A percentile compares a stretch with the other conserved stretches of the same genome.
These are phyloP conservation scores for carrot (Daucus carota) DNA, from an alignment of 129 eudicot species.

Conservation along the genomic window DNA sequence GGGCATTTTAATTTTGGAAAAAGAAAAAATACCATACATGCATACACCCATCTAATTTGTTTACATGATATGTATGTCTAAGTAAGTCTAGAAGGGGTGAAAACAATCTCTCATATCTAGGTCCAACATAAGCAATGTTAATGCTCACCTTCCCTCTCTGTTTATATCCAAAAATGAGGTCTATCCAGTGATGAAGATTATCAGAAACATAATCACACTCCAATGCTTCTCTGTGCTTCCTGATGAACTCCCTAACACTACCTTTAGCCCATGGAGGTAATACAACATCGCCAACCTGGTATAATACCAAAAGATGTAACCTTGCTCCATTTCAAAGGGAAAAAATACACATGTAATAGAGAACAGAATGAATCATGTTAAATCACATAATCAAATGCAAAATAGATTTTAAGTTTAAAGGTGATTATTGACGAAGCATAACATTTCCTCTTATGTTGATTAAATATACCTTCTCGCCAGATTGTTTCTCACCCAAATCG, in stretches of 20 bases:
- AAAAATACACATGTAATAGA: not conserved
- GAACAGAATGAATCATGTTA: not conserved
- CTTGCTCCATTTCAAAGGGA: not conserved
- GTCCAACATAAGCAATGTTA: not conserved
- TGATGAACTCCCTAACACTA: slow-evolving; percentile 85
- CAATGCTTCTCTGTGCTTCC: slow-evolving; percentile 94
- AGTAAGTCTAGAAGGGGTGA: not conserved
- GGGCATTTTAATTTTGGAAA: not conserved
- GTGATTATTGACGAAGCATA: not conserved
- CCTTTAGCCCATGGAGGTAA: slow-evolving; percentile 99
- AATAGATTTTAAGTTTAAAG: not conserved
- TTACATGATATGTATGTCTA: not conserved
- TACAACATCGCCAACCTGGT: slow-evolving; percentile 76
- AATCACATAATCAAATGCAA: not conserved
- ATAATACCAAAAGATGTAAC: slow-evolving; percentile 14
- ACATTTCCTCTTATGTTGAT: not conserved
- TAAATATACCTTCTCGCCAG: slow-evolving; percentile 84
- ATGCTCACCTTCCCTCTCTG: slow-evolving; percentile 95
- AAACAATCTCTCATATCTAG: not conserved
- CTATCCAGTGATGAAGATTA: slow-evolving; percentile 97
- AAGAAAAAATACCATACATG: not conserved
- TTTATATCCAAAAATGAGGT: slow-evolving; percentile 88
- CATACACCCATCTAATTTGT: not conserved
- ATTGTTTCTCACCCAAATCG: slow-evolving; percentile 93
- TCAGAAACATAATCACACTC: slow-evolving; percentile 93